Evolutionary conservation across 306 rosid genomes (phyloP).

Genomic region (Alnus glutinosa): DNA sequence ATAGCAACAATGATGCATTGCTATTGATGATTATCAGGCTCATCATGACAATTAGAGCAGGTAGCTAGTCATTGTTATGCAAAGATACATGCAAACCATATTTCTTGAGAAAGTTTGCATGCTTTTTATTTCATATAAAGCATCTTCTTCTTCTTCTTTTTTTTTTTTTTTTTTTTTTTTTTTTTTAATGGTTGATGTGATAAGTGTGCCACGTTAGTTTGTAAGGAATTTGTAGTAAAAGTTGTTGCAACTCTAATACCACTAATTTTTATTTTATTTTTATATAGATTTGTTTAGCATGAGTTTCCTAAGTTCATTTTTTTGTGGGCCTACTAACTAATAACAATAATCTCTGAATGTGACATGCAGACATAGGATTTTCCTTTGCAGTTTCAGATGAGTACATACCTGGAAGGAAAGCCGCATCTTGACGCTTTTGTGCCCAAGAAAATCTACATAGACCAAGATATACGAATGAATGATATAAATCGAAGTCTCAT

Average conservation of each 20-base stretch:
- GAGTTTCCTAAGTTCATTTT: background rate
- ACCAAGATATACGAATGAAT: background rate
- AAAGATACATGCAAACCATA: background rate
- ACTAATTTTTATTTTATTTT: too few relatives aligned
- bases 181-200: too few relatives aligned
- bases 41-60: background rate
- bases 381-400: background rate
- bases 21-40: background rate
- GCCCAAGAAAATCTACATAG: constrained; percentile 56
- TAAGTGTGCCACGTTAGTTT: too few relatives aligned
- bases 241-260: too few relatives aligned
- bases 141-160: background rate
- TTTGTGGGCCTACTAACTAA: background rate
- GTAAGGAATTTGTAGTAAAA: too few relatives aligned
- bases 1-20: too few relatives aligned
- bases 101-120: background rate
- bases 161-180: too few relatives aligned
- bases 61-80: background rate
- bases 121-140: background rate
- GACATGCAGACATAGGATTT: background rate
- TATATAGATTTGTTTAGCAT: too few relatives aligned
- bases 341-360: background rate
- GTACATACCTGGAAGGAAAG: constrained; percentile 50
- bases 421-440: constrained; percentile 51
- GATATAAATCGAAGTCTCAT: background rate